These are phyloP conservation scores for Chara braunii DNA, from an alignment of 139 green algal species.

Conservation along the genomic window DNA sequence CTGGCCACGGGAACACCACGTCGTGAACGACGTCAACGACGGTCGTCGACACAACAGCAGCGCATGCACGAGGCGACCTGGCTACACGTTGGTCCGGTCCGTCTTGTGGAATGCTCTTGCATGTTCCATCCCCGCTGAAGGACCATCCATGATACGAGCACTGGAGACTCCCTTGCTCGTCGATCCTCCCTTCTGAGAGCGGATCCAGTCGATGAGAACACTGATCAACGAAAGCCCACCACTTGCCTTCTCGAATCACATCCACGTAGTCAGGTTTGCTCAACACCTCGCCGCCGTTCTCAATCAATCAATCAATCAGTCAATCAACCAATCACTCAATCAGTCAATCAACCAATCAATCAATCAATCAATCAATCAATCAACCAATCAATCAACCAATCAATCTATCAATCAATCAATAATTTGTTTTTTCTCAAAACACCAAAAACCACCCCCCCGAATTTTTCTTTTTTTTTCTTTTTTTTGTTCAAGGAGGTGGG, in stretches of 20 bases:
- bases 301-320: no score
- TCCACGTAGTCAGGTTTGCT: no score
- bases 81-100: neutral
- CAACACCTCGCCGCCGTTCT: no score
- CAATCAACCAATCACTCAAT: no score
- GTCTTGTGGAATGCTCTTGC: constrained; percentile 30
- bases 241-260: constrained; percentile 2
- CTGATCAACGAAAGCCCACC: constrained; percentile 34
- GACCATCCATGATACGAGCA: constrained; percentile 43
- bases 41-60: neutral
- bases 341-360: no score
- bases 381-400: no score
- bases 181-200: constrained; percentile 38
- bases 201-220: constrained; percentile 40
- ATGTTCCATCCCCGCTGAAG: constrained; percentile 19
- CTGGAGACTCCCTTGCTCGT: constrained; percentile 33
- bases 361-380: no score
- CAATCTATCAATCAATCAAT: no score
- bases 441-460: no score
- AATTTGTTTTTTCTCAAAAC: no score
- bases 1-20: constrained; percentile 26
- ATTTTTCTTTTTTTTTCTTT: no score
- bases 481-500: no score
- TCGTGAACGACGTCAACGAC: constrained; percentile 9
- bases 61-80: constrained; percentile 8